phyloP scores from a whole-genome alignment of 1,284 basidiomycete genomes.

The Waitea zeae region DNA sequence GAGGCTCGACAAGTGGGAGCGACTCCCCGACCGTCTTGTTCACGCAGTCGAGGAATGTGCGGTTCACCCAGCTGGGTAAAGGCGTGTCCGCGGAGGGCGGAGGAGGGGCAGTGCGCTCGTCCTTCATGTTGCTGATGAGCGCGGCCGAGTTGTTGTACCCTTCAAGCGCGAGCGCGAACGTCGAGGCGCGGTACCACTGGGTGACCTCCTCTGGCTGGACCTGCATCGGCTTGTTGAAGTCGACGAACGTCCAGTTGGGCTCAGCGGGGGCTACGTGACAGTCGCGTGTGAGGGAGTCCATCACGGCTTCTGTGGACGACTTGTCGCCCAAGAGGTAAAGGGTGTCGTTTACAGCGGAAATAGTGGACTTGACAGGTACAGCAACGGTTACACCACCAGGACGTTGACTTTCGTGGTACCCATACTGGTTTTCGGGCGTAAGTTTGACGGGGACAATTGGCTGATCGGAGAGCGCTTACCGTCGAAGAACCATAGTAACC shows the following conservation, averaged over 20 bases:
- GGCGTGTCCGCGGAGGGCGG: conserved; percentile 10
- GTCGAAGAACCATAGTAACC: not conserved
- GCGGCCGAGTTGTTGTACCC: conserved; percentile 14
- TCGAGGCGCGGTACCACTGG: conserved; percentile 9
- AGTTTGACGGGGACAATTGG: not conserved
- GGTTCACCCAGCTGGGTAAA: conserved; percentile 12
- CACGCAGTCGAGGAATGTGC: conserved; percentile 12
- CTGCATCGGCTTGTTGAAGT: not conserved
- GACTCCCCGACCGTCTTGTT: conserved; percentile 13
- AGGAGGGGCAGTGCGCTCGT: conserved; percentile 1
- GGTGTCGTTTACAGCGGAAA: not conserved
- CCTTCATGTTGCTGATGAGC: too few relatives aligned
- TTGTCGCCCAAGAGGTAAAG: conserved; percentile 2
- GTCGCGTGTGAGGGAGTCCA: not conserved
- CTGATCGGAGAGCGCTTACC: not conserved
- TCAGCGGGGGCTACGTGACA: not conserved
- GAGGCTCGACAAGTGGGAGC: conserved; percentile 4
- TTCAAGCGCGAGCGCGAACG: conserved; percentile 9
- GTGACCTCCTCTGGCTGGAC: conserved; percentile 5
- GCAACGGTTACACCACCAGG: not conserved
- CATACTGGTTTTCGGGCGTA: not conserved
- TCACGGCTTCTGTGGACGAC: not conserved
- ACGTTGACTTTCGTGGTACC: not conserved
- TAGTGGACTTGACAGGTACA: not conserved
- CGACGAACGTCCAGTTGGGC: not conserved